phyloP scores from a whole-genome alignment of 345 rosid species.

The Salix arbutifolia region DNA sequence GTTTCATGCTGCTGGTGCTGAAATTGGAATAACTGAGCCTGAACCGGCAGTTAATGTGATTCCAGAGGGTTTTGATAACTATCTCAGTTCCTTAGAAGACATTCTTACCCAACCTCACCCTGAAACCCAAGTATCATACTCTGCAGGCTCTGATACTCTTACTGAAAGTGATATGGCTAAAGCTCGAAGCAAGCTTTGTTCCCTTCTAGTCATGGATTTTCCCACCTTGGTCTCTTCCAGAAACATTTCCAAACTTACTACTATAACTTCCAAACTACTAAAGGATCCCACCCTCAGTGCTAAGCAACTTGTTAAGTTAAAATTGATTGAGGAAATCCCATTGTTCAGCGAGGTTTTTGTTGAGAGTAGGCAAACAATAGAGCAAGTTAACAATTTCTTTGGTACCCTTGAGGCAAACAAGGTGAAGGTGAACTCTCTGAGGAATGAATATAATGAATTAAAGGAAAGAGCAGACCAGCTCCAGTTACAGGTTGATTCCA shows the following conservation, averaged over 20 bases:
- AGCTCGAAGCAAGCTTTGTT: slow-evolving; percentile 50
- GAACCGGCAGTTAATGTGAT: slow-evolving; percentile 28
- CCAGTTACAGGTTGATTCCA: slow-evolving; percentile 45
- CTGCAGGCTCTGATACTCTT: slow-evolving; percentile 10
- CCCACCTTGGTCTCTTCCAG: slow-evolving; percentile 44
- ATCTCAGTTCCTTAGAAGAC: slow-evolving; percentile 53
- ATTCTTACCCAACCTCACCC: slow-evolving; percentile 47
- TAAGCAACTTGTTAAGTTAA: slow-evolving; percentile 58
- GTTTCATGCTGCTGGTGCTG: not conserved
- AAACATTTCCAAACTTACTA: slow-evolving; percentile 39
- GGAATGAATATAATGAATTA: slow-evolving; percentile 50
- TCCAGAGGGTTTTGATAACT: slow-evolving; percentile 61
- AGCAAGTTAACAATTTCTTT: slow-evolving; percentile 41
- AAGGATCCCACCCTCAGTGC: slow-evolving; percentile 55
- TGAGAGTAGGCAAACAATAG: slow-evolving; percentile 41
- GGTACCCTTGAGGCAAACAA: slow-evolving; percentile 47
- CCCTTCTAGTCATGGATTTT: slow-evolving; percentile 53
- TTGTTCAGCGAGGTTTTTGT: slow-evolving; percentile 48
- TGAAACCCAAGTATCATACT: slow-evolving; percentile 13
- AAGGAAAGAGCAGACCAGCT: slow-evolving; percentile 47
- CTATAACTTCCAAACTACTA: slow-evolving; percentile 43
- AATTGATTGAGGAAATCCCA: slow-evolving; percentile 63
- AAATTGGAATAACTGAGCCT: slow-evolving; percentile 16
- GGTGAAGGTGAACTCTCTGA: slow-evolving; percentile 51
- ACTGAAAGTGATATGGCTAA: slow-evolving; percentile 46